A percentile compares a stretch with the other conserved stretches of the same genome.
Evolutionary conservation across 352 stramenopile genomes (phyloP).

Genomic region (Lagenidium giganteum): DNA sequence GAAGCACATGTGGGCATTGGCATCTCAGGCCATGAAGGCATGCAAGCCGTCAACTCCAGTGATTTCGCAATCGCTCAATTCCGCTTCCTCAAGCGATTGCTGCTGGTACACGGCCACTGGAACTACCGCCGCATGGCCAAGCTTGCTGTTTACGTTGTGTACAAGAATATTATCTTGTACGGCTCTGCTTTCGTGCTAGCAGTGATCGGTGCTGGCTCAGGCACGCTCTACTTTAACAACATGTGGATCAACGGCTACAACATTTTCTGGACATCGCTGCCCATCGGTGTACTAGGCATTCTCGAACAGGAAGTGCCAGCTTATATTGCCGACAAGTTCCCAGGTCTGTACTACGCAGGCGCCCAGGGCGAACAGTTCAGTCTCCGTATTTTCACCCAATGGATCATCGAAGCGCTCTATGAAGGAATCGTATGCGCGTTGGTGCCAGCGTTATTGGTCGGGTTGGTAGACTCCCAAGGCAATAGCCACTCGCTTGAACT

Average conservation of each 20-base stretch:
- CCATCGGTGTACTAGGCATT: constrained; percentile 83
- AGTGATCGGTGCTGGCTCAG: constrained; percentile 63
- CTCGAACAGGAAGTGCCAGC: constrained; percentile 79
- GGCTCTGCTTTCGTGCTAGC: constrained; percentile 86
- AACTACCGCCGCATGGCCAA: constrained; percentile 97
- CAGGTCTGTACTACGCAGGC: constrained; percentile 75
- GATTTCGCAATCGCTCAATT: constrained; percentile 99
- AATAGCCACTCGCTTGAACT: constrained; percentile 61
- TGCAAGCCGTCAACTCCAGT: constrained; percentile 96
- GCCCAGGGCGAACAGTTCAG: constrained; percentile 81
- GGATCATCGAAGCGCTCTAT: constrained; percentile 77
- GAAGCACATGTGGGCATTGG: constrained; percentile 98
- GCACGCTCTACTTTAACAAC: constrained; percentile 85
- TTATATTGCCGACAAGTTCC: constrained; percentile 67
- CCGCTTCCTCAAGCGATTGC: constrained; percentile 91
- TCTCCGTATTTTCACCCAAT: constrained; percentile 69
- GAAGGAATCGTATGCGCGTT: constrained; percentile 71
- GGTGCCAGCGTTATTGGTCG: constrained; percentile 54
- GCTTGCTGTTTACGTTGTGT: constrained; percentile 97
- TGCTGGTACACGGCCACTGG: constrained; percentile 98
- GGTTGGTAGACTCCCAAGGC: constrained; percentile 52
- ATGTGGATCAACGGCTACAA: constrained; percentile 95
- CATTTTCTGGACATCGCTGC: constrained; percentile 93
- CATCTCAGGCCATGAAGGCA: constrained; percentile 98
- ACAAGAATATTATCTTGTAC: constrained; percentile 97